A percentile compares a stretch with the other conserved stretches of the same genome.
Evolutionary conservation across 2,329 filamentous ascomycete species (phyloP).

Genomic region (Colletotrichum nymphaeae): DNA sequence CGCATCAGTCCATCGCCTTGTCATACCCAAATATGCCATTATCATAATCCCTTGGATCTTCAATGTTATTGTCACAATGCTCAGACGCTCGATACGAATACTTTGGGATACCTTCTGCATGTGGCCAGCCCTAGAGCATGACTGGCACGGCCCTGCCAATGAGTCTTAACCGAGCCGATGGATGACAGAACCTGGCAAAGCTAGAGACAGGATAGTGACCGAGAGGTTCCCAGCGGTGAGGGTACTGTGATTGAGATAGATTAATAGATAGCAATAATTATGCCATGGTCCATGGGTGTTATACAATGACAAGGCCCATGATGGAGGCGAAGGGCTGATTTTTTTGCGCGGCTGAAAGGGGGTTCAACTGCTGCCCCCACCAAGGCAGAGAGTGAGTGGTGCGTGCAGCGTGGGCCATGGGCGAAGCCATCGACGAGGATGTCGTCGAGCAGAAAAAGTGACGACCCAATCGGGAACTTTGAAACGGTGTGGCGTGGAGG

Average conservation of each 20-base stretch:
- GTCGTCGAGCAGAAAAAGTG: neutral
- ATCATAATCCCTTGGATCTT: neutral
- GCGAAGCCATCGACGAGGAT: neutral
- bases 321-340: neutral
- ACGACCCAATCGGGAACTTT: constrained; percentile 25
- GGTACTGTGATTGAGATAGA: constrained; percentile 21
- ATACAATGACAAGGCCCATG: neutral
- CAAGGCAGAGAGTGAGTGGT: neutral
- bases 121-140: constrained; percentile 1
- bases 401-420: neutral
- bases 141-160: neutral
- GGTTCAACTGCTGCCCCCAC: neutral
- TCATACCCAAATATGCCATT: neutral
- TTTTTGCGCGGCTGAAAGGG: constrained; percentile 8
- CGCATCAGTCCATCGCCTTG: neutral
- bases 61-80: neutral
- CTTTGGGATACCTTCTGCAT: neutral
- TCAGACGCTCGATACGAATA: neutral
- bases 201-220: neutral
- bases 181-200: neutral
- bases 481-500: constrained; percentile 26
- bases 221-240: constrained; percentile 15
- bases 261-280: constrained; percentile 24
- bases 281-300: constrained; percentile 1
- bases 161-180: neutral